phyloP scores from a whole-genome alignment of 345 rosid species.

The Pistacia vera region DNA sequence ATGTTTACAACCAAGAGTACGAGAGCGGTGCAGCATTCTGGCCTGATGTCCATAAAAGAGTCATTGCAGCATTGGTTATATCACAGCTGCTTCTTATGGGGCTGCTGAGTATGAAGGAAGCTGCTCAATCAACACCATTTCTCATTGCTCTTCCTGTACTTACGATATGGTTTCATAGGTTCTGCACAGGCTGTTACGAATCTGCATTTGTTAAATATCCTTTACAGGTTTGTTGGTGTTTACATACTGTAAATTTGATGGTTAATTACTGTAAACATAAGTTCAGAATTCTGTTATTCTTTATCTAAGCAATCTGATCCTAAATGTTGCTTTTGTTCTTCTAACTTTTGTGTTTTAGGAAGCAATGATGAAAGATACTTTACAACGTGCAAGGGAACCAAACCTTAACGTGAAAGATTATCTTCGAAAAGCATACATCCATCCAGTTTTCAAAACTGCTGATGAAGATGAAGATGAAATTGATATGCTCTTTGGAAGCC shows the following conservation, averaged over 20 bases:
- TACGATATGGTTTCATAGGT: too few species aligned
- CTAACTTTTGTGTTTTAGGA: too few species aligned
- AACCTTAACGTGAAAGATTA: conserved; percentile 68
- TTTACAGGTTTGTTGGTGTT: too few species aligned
- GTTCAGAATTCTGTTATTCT: too few species aligned
- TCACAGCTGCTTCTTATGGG: conserved; percentile 86
- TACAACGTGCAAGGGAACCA: conserved; percentile 55
- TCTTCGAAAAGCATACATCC: conserved; percentile 73
- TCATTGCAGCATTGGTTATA: conserved; percentile 63
- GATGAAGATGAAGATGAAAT: conserved; percentile 23
- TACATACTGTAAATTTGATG: too few species aligned
- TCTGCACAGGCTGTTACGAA: too few species aligned
- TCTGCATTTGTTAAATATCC: too few species aligned
- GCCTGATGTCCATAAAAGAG: conserved; percentile 92
- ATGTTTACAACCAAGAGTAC: conserved; percentile 88
- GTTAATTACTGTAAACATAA: too few species aligned
- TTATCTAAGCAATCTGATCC: too few species aligned
- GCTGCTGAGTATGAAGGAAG: conserved; percentile 57
- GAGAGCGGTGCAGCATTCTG: conserved; percentile 94
- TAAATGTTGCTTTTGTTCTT: too few species aligned
- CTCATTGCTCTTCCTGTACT: too few species aligned
- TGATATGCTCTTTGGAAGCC: conserved; percentile 14
- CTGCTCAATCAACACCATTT: conserved; percentile 55
- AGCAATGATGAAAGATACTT: too few species aligned
- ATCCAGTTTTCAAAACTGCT: conserved; percentile 70